Base-by-base conservation (phyloP, 1,284 basidiomycete genomes). In the Melanopsichium pennsylvanicum region DNA sequence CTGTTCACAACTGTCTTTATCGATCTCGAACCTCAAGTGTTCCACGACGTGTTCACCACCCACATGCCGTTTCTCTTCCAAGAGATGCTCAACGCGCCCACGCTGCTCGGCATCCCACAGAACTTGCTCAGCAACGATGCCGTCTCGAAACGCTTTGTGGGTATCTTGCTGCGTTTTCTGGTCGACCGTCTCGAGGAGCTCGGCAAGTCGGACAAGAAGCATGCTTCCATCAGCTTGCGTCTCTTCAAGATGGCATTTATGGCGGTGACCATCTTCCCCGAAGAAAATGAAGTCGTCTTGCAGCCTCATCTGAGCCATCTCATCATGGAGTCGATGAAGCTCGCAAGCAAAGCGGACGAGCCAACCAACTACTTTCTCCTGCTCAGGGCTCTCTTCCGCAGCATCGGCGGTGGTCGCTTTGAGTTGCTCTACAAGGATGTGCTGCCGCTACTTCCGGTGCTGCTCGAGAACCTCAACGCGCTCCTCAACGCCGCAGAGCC, bases 341-440 rank as follows among this genome's bases (percentile, higher is more conserved):
- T 94, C 37, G 94, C 96, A 2, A 90, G 92, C 37, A 93, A 93
- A 81, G 90, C 95, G 1, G 86, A 89, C 23, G 93, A 93, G 78
- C 92, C 96, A 1, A 88, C 88, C 3, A 91, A 96, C 80, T 98
- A 97, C 82, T 96, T 93, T 82, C 88, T 93, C 78, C 87, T 98
- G n/a, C 87, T 99, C 12, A 87, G 93, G 46, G 91, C 91, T 0
- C 86, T 99, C 37, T 99, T 99, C 85, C 88, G 95, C 49, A 92
- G 93, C 11, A 98, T 99, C 59, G 96, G 97, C n/a, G 94, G 93
- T 1, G 96, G 95, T 9, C 86, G 92, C 22, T 97, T 97, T 81
- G 96, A 98, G 81, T 85, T 92, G 33, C 84, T 98, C 37, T 99
- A 98, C 85, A 94, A 95, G 80, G 95, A 97, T 78, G 94, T 99